phyloP scores from a whole-genome alignment of 228 moss, liverwort and hornwort species.

The Sphagnum magellanicum region DNA sequence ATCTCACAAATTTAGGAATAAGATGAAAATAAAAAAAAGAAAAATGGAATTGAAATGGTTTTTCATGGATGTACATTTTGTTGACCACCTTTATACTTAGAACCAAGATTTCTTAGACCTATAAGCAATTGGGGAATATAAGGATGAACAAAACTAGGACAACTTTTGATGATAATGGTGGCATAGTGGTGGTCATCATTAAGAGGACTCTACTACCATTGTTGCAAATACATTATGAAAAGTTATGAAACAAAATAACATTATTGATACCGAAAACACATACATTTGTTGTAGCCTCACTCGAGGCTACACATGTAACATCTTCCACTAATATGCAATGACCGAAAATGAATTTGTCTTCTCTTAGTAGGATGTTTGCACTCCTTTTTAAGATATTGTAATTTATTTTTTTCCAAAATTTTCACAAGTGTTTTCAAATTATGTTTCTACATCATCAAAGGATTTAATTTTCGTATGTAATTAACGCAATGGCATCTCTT shows the following conservation, averaged over 20 bases:
- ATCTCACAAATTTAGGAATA: not conserved
- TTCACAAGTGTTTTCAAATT: too few relatives aligned
- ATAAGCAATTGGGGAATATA: slow-evolving; percentile 81
- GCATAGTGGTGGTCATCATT: slow-evolving; percentile 9
- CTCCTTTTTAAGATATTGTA: too few relatives aligned
- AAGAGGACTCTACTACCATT: too few relatives aligned
- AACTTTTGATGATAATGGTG: slow-evolving; percentile 10
- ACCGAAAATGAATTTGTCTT: too few relatives aligned
- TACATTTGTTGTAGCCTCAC: slow-evolving; percentile 24
- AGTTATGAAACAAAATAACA: slow-evolving; percentile 11
- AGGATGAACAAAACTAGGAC: slow-evolving; percentile 18
- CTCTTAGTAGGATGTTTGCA: too few relatives aligned
- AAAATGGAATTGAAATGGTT: too few relatives aligned
- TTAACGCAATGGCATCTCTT: too few relatives aligned
- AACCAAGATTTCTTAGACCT: slow-evolving; percentile 88
- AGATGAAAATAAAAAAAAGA: not conserved
- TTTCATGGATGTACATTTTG: slow-evolving; percentile 56
- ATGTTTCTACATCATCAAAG: too few relatives aligned
- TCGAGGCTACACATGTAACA: slow-evolving; percentile 39
- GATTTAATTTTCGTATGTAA: too few relatives aligned
- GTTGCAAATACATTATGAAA: slow-evolving; percentile 1
- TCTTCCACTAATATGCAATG: slow-evolving; percentile 7
- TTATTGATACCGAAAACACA: slow-evolving; percentile 7
- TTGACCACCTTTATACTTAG: slow-evolving; percentile 89
- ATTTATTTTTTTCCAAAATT: too few relatives aligned